A percentile compares a stretch with the other conserved stretches of the same genome.
Evolutionary conservation across 805 yeast genomes (phyloP).

Genomic region (Yarrowia sp.): DNA sequence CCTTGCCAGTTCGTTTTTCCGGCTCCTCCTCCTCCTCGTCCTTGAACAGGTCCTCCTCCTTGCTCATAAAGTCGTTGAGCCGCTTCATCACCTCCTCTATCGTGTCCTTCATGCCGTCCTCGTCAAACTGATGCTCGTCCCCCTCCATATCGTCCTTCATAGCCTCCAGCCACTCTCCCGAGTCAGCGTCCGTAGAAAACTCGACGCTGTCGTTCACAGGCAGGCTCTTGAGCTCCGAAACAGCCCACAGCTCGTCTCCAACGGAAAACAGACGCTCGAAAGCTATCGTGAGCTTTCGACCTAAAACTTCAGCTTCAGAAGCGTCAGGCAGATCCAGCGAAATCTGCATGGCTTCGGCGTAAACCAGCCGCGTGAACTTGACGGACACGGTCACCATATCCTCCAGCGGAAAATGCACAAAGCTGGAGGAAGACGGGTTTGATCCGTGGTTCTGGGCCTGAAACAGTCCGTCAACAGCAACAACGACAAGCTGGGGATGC

Average conservation of each 20-base stretch:
- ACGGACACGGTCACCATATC: conserved; percentile 28
- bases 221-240: background rate
- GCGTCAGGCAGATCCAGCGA: background rate
- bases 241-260: conserved; percentile 12
- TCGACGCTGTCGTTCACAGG: background rate
- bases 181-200: background rate
- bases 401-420: background rate
- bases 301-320: background rate
- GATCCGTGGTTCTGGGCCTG: conserved; percentile 12
- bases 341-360: conserved; percentile 14
- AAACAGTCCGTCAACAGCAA: background rate
- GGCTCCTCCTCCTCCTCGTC: conserved; percentile 33
- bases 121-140: conserved; percentile 16
- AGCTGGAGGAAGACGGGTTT: no score
- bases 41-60: conserved; percentile 30
- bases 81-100: conserved; percentile 31
- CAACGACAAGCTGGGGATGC: background rate
- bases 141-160: conserved; percentile 21
- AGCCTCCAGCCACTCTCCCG: background rate
- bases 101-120: conserved; percentile 27
- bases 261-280: conserved; percentile 10
- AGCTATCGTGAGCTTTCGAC: background rate
- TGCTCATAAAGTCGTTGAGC: conserved; percentile 31
- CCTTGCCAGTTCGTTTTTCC: background rate
- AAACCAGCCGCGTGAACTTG: background rate